These are phyloP conservation scores for Diaporthe capsici DNA, from an alignment of 2,329 filamentous ascomycete genomes.

Conservation along the genomic window DNA sequence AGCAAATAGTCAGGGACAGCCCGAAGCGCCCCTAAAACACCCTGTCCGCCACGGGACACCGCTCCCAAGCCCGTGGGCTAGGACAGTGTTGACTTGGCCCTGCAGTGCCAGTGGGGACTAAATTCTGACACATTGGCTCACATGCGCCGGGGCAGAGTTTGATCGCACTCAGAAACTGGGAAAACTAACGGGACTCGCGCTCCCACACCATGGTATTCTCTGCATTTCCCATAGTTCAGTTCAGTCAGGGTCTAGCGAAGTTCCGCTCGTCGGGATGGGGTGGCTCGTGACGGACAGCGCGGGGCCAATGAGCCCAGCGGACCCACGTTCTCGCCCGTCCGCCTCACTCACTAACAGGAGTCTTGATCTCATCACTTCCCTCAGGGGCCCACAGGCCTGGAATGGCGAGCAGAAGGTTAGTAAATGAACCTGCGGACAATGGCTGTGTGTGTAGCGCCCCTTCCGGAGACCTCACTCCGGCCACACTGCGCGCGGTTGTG, in stretches of 20 bases:
- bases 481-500: neutral
- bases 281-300: constrained; percentile 26
- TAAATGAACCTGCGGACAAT: neutral
- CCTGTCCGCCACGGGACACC: constrained; percentile 9
- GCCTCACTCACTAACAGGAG: constrained; percentile 26
- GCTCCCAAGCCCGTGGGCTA: constrained; percentile 2
- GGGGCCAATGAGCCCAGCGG: constrained; percentile 24
- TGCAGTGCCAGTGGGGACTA: constrained; percentile 13
- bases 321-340: constrained; percentile 12
- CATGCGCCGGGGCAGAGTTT: constrained; percentile 1
- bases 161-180: constrained; percentile 8
- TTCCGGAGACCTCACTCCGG: neutral
- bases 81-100: constrained; percentile 14
- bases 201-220: constrained; percentile 9
- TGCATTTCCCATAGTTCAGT: constrained; percentile 18
- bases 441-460: neutral
- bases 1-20: constrained; percentile 21
- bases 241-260: constrained; percentile 16
- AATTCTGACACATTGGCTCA: constrained; percentile 28
- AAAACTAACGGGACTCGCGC: constrained; percentile 7
- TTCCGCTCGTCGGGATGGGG: constrained; percentile 26
- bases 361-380: constrained; percentile 32
- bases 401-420: neutral
- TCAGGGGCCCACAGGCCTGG: neutral
- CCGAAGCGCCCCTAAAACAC: constrained; percentile 10